phyloP scores from a whole-genome alignment of 1,284 basidiomycete species.

The Ceratorhiza oryzae-sativae region DNA sequence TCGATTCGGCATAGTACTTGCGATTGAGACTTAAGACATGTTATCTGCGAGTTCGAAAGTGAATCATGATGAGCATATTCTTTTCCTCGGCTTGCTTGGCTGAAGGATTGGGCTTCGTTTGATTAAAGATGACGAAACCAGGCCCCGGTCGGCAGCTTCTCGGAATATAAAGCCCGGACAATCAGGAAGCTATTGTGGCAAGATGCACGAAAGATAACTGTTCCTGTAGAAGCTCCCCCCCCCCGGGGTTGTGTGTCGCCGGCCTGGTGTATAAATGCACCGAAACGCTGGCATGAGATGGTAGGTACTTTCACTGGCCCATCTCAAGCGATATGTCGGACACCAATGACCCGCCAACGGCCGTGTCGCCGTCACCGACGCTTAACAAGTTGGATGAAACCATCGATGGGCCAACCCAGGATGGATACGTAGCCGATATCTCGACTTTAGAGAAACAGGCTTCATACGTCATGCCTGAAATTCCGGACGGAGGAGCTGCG shows the following conservation, averaged over 20 bases:
- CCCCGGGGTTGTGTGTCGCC: not conserved
- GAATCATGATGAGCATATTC: no score
- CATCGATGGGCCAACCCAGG: not conserved
- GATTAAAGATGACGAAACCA: no score
- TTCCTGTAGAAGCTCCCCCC: not conserved
- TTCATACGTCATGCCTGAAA: not conserved
- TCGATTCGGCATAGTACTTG: no score
- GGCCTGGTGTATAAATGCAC: not conserved
- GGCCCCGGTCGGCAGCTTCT: no score
- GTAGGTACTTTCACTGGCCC: not conserved
- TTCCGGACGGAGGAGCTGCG: slow-evolving; percentile 21
- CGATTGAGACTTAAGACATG: no score
- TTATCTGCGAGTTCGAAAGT: no score
- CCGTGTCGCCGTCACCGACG: not conserved
- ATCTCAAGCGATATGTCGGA: not conserved
- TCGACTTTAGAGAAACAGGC: not conserved
- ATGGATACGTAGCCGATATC: not conserved
- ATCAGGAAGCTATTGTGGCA: not conserved
- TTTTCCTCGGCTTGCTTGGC: no score
- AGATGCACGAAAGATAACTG: not conserved
- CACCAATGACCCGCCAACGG: not conserved
- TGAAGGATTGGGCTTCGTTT: no score
- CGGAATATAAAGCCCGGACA: not conserved
- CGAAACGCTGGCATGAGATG: not conserved
- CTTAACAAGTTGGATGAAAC: not conserved